Base-by-base conservation (phyloP, 371 early-diverging fungal species). In the Thermomucor indicae-seudaticae region DNA sequence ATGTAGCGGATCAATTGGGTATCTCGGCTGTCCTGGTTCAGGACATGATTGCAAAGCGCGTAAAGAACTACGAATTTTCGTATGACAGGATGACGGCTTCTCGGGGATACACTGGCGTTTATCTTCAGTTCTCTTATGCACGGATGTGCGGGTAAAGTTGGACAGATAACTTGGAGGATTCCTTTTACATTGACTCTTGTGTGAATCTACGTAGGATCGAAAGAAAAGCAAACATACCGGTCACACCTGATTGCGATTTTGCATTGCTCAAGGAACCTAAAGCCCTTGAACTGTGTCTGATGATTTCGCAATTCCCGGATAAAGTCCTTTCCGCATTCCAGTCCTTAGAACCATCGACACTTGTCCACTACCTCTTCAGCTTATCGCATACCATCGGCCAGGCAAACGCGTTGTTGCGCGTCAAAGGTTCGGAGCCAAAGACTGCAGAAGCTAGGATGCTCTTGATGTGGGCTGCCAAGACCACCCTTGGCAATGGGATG, bases 21-120 rank as follows among this genome's bases (percentile, higher is more conserved):
- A 78, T 76, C 23, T 92, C 96, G n/a, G 93, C 95, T 31, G 86
- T 99, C 11, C 78, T 93, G 46, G 77, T 97, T 28, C 97, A 97
- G 61, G 99, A 99, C 64, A 90, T 99, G 81, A 66, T 78, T 25
- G 91, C 96, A n/a, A 86, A 87, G 51, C 82, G 99, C 14, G 70
- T 86, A 35, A 96, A 95, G 67, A 95, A 95, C 58, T 99, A 99
- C 62, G 79, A 84, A 16, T 98, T 99, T 72, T 81, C 89, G 55
- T 94, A 94, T 90, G 83, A 87, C 53, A 84, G 95, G 44, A 96
- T 97, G 88, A 85, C 92, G 24, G 83, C 88, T 47, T 89, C 93
- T 31, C 91, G 90, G 52, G 99, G 98, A 23, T 91, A 96, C 62
- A 99, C 99, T 6, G 99, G 99, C 0, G 92, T 98, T 8, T 99